Evolutionary conservation across 768 basidiomycete genomes (phyloP), one percentile per base, ranked within the genome.

Genomic region (Aureoboletus auriporus): DNA sequence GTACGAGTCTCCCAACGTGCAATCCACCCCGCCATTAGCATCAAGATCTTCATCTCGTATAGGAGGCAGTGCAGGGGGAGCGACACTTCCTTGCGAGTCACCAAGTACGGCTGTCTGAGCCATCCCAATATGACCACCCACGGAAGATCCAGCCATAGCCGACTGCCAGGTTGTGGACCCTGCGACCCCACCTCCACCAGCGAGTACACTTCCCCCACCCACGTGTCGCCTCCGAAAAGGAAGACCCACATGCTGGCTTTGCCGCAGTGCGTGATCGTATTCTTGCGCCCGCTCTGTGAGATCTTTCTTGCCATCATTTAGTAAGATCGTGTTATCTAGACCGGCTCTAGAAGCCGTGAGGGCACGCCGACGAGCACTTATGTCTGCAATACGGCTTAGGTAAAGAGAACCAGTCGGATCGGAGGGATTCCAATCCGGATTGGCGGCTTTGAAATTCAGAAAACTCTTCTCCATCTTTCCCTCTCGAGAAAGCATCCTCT

Each of bases 401-500:
- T 93, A 97, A 11, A 96, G 74, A 2, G 93, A 97, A 11, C 92
- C 86, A 4, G 89, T 79, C 1, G 93, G 92, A 62, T 99, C 94
- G 0, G 82, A 75, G 0, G 95, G 95, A 52, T 81, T 87, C 95
- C 95, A 99, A 50, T 93, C 90, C 10, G 95, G 95, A 69, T 97
- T 90, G 1, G 92, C 87, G 37, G 92, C 92, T 71, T 94, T 95
- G 76, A 96, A 96, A 62, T 89, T 91, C 29, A 95, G 72, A 71
- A 96, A 90, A 66, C 88, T 91, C 73, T 98, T 96, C 75, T 99
- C 96, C 94, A 99, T 97, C 77, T 99, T 99, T 31, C 91, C 91
- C 56, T 95, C 88, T 52, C 89, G 89, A 5, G 89, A 90, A 59
- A 88, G 75, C 75, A 88, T 84, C 50, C 81, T 81, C 57, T 83